Percentiles rank a stretch among this genome's conserved stretches.
Conservation (phyloP, 257 asterid species). For the Nicotiana paniculata region DNA sequence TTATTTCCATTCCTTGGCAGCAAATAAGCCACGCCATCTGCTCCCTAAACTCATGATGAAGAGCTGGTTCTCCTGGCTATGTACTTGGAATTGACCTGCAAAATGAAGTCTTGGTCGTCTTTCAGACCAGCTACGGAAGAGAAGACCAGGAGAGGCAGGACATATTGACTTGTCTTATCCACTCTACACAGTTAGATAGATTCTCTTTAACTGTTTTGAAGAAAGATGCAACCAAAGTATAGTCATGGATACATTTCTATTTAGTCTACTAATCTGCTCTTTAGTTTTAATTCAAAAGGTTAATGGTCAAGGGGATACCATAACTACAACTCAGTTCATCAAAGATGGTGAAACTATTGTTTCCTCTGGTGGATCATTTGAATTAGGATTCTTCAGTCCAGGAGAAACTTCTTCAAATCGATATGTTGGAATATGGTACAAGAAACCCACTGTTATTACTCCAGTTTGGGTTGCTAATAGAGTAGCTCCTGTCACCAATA, state of each 20-base stretch:
- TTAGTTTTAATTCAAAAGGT: not conserved
- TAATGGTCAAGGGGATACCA: constrained; percentile 14
- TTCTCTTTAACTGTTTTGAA: not conserved
- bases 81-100: too few relatives aligned
- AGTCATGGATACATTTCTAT: not conserved
- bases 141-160: not conserved
- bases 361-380: constrained; percentile 33
- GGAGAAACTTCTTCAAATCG: constrained; percentile 17
- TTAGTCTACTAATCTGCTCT: not conserved
- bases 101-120: not conserved
- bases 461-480: constrained; percentile 39
- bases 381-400: constrained; percentile 42
- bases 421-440: constrained; percentile 45
- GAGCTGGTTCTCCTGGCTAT: too few relatives aligned
- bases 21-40: too few relatives aligned
- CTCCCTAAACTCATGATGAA: too few relatives aligned
- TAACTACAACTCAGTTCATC: constrained; percentile 6
- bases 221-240: not conserved
- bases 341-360: constrained; percentile 32
- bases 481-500: constrained; percentile 14
- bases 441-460: constrained; percentile 13
- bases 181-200: not conserved
- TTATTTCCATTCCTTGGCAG: too few relatives aligned
- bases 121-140: not conserved
- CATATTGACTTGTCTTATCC: not conserved